Evolutionary conservation across 176 grass and related monocot species (phyloP).

Genomic region (Puya raimondii): DNA sequence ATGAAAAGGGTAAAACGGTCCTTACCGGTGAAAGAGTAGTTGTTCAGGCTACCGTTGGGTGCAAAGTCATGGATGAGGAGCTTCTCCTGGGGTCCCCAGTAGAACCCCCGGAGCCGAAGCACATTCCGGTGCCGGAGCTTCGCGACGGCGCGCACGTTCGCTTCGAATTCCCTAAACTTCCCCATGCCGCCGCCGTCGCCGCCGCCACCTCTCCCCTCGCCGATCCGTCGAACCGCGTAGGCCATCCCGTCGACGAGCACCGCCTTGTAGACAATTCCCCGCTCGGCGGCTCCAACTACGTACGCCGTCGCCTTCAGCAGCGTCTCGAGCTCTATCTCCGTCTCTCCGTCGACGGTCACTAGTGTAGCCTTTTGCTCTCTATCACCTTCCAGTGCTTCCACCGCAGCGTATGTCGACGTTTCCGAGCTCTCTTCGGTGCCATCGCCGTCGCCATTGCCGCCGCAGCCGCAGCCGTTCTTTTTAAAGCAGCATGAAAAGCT

Average conservation of each 20-base stretch:
- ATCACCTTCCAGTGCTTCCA: constrained; percentile 27
- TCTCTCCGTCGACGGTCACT: constrained; percentile 60
- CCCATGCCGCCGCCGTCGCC: constrained; percentile 10
- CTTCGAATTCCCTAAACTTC: constrained; percentile 61
- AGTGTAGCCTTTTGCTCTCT: constrained; percentile 12
- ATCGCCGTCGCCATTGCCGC: constrained; percentile 31
- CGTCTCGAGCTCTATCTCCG: constrained; percentile 66
- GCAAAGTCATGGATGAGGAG: constrained; percentile 88
- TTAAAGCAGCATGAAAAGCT: constrained; percentile 59
- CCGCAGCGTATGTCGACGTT: constrained; percentile 37
- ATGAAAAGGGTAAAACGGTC: neutral
- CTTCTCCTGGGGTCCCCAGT: constrained; percentile 87
- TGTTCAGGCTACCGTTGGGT: constrained; percentile 71
- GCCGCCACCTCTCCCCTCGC: constrained; percentile 31
- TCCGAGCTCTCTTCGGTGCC: constrained; percentile 43
- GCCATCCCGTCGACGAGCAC: constrained; percentile 50
- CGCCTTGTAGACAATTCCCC: constrained; percentile 88
- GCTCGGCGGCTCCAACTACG: constrained; percentile 49
- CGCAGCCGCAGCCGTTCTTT: constrained; percentile 39
- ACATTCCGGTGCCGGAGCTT: constrained; percentile 59
- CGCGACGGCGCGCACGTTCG: constrained; percentile 54
- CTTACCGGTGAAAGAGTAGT: constrained; percentile 60
- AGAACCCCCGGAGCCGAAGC: constrained; percentile 72
- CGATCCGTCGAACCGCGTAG: constrained; percentile 70
- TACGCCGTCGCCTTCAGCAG: constrained; percentile 85